Evolutionary conservation across 1,284 basidiomycete genomes (phyloP).

Genomic region (Trichosporon coremiiforme): DNA sequence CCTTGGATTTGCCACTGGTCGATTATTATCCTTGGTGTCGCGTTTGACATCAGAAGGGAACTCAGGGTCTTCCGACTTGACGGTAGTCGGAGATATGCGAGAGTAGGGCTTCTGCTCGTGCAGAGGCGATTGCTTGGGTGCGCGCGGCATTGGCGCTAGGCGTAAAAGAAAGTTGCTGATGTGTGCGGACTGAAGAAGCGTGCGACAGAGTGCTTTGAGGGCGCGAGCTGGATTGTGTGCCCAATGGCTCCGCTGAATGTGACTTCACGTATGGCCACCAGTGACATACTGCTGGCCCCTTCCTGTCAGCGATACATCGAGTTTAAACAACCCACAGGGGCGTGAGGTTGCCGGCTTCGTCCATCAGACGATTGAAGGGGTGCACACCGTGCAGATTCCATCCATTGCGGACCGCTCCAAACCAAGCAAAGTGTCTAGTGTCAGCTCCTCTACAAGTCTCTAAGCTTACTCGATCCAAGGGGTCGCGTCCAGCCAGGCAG

Average conservation of each 20-base stretch:
- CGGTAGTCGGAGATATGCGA: neutral
- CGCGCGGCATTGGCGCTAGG: neutral
- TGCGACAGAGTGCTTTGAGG: neutral
- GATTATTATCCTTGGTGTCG: neutral
- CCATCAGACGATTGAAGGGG: slow-evolving; percentile 45
- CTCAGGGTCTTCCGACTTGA: neutral
- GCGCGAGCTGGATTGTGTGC: neutral
- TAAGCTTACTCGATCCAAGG: slow-evolving; percentile 34
- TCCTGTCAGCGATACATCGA: slow-evolving; percentile 25
- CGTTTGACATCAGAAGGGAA: neutral
- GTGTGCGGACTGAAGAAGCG: neutral
- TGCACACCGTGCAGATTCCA: slow-evolving; percentile 42
- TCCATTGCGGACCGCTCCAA: slow-evolving; percentile 28
- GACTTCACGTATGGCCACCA: slow-evolving; percentile 31
- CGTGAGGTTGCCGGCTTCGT: slow-evolving; percentile 38
- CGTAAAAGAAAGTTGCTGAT: neutral
- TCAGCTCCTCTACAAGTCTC: slow-evolving; percentile 15
- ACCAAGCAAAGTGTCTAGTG: slow-evolving; percentile 29
- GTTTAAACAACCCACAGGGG: slow-evolving; percentile 33
- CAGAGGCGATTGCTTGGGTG: neutral
- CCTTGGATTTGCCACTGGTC: neutral
- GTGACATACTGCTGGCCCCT: slow-evolving; percentile 42
- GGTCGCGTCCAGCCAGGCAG: slow-evolving; percentile 42
- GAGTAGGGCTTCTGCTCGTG: neutral
- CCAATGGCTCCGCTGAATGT: neutral